Conservation (phyloP, 2,329 filamentous ascomycete species). For the Neofusicoccum kwambonambiense region DNA sequence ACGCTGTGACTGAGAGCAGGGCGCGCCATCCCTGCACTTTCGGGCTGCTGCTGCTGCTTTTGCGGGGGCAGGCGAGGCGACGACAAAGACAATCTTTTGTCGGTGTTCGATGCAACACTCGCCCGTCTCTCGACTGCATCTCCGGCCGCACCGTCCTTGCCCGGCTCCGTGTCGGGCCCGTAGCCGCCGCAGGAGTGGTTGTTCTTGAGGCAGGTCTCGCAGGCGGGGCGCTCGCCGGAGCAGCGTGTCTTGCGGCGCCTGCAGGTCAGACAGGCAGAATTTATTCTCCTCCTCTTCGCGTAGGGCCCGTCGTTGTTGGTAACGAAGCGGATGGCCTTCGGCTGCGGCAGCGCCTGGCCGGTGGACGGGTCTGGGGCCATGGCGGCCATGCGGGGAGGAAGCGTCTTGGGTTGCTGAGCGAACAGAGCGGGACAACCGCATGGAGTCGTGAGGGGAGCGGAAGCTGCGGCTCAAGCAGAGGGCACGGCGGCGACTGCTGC, state of each 20-base stretch:
- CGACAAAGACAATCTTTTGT: not conserved
- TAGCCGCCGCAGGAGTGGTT: slow-evolving; percentile 50
- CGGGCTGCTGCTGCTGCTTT: slow-evolving; percentile 3
- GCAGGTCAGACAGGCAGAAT: slow-evolving; percentile 47
- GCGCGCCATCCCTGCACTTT: not conserved
- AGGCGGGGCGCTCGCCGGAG: slow-evolving; percentile 43
- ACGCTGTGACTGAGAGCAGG: not conserved
- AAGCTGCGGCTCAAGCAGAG: not conserved
- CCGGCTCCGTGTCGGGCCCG: slow-evolving; percentile 33
- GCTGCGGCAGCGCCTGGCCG: slow-evolving; percentile 27
- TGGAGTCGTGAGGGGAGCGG: not conserved
- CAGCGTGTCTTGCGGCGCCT: slow-evolving; percentile 52
- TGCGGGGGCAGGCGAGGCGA: not conserved
- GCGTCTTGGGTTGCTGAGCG: not conserved
- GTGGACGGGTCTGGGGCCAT: slow-evolving; percentile 12
- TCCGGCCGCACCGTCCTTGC: not conserved
- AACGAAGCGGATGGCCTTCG: slow-evolving; percentile 42
- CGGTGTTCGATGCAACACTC: not conserved
- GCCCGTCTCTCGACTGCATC: not conserved
- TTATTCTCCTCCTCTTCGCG: slow-evolving; percentile 42
- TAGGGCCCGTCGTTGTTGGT: slow-evolving; percentile 43
- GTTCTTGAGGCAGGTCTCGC: slow-evolving; percentile 49
- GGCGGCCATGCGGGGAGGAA: slow-evolving; percentile 9
- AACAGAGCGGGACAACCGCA: not conserved
- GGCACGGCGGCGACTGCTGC: not conserved